Evolutionary conservation across 345 rosid genomes (phyloP), one percentile per base, ranked within the genome.

Genomic region (Gossypium bickii): DNA sequence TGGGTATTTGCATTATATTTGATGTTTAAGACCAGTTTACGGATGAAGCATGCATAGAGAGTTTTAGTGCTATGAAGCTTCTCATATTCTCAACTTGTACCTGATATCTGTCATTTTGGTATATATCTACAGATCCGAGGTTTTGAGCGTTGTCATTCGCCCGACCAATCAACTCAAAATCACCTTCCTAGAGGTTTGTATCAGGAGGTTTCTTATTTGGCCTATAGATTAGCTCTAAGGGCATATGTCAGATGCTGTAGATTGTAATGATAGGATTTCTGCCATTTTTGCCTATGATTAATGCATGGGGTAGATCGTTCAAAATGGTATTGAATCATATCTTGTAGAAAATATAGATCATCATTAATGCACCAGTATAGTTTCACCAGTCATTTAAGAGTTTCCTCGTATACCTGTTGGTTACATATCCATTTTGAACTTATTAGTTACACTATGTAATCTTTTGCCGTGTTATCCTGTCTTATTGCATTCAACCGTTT

Each of bases 141-240:
- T 57, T 57, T 22, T 57, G 29, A 57, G 62, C 4, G 62, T 57
- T 57, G 62, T 57, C 0, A 22, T 57, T 57, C 62, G 29, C 27
- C 62, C 62, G 2, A 57, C 62, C 16, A 57, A 57, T 57, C 62
- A 57, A 57, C 62, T 57, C 62, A 57, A 57, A 57, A 57, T 57
- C 62, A 22, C 62, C 62, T 57, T 57, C 62, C 34, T 57, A 57
- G 62, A 57, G 62, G 62, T 57, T 57, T 57, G 62, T 22, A 22
- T 57, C 62, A 22, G 10, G 29, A 57, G 11, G 29, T 20, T 57
- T 57, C 24, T 22, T 57, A 57, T 57, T 22, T 9, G 61, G n/a
- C 13, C 61, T 34, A 3, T 18, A 22, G 61, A 22, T 10, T 57
- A 57, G 61, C 10, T 18, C 29, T 4, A 9, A 57, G 27, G 27